Evolutionary conservation across 2,329 filamentous ascomycete genomes (phyloP).

Genomic region (Ceratocystis smalleyi): DNA sequence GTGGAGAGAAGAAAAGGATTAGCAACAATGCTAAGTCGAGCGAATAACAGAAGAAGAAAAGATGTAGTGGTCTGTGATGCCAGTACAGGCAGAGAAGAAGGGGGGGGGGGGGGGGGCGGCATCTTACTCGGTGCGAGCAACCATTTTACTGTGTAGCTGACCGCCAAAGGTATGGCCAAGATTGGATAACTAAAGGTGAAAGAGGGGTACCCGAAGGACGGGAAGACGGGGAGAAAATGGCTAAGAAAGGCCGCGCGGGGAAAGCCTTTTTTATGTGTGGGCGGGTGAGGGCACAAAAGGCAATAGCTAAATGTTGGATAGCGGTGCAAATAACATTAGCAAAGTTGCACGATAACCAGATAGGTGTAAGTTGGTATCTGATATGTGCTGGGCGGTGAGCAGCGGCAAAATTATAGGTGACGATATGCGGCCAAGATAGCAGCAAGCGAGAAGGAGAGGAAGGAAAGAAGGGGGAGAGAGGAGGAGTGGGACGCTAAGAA

Average conservation of each 20-base stretch:
- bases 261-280: background rate
- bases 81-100: background rate
- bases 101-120: slow-evolving; percentile 22
- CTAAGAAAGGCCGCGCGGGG: background rate
- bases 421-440: background rate
- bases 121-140: slow-evolving; percentile 31
- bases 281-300: background rate
- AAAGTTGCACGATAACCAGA: slow-evolving; percentile 1
- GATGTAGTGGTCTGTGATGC: no score
- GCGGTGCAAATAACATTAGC: background rate
- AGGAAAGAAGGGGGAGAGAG: background rate
- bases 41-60: no score
- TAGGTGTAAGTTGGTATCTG: slow-evolving; percentile 2
- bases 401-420: background rate
- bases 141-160: slow-evolving; percentile 23
- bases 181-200: slow-evolving; percentile 13
- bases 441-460: background rate
- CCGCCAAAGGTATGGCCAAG: slow-evolving; percentile 1
- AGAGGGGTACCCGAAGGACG: background rate
- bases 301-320: background rate
- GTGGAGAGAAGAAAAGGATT: background rate
- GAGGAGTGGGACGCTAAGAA: background rate
- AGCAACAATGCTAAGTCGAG: background rate
- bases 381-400: slow-evolving; percentile 3
- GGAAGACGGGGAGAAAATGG: background rate